Conservation (phyloP, 352 stramenopile species). For the Albugo candida region DNA sequence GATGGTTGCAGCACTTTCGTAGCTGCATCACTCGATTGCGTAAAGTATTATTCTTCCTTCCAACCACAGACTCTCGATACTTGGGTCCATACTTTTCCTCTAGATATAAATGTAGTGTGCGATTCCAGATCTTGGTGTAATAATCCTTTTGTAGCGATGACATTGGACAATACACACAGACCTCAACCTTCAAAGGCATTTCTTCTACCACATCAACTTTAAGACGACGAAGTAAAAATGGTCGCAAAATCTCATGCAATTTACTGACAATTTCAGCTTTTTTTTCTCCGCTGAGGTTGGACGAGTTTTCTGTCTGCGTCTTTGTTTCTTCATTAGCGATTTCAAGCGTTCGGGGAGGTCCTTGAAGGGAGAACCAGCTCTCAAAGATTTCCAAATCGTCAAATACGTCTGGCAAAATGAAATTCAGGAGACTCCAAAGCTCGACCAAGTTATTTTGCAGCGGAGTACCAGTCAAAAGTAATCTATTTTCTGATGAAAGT, state of each 20-base stretch:
- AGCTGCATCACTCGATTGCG: slow-evolving; percentile 62
- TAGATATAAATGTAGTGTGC: slow-evolving; percentile 75
- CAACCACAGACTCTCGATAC: slow-evolving; percentile 17
- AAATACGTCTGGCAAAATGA: slow-evolving; percentile 95
- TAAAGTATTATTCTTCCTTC: slow-evolving; percentile 21
- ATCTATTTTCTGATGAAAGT: slow-evolving; percentile 80
- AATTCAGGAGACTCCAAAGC: slow-evolving; percentile 97
- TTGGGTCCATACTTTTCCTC: slow-evolving; percentile 55
- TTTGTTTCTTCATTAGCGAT: slow-evolving; percentile 30
- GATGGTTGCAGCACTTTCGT: slow-evolving; percentile 78
- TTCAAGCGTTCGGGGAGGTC: slow-evolving; percentile 81
- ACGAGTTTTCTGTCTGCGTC: slow-evolving; percentile 5
- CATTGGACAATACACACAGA: slow-evolving; percentile 95
- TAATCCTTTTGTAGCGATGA: slow-evolving; percentile 87
- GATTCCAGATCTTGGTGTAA: slow-evolving; percentile 84
- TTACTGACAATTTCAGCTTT: slow-evolving; percentile 89
- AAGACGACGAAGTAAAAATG: slow-evolving; percentile 91
- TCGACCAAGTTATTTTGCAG: slow-evolving; percentile 97
- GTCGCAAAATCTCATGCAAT: slow-evolving; percentile 92
- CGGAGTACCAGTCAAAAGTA: slow-evolving; percentile 91
- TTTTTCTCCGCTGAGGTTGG: slow-evolving; percentile 84
- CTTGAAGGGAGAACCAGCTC: slow-evolving; percentile 92
- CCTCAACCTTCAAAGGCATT: slow-evolving; percentile 93
- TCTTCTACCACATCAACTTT: slow-evolving; percentile 87
- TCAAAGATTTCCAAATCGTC: slow-evolving; percentile 96